Evolutionary conservation across 2,329 filamentous ascomycete genomes (phyloP).

Genomic region (Metarhizium sp.): DNA sequence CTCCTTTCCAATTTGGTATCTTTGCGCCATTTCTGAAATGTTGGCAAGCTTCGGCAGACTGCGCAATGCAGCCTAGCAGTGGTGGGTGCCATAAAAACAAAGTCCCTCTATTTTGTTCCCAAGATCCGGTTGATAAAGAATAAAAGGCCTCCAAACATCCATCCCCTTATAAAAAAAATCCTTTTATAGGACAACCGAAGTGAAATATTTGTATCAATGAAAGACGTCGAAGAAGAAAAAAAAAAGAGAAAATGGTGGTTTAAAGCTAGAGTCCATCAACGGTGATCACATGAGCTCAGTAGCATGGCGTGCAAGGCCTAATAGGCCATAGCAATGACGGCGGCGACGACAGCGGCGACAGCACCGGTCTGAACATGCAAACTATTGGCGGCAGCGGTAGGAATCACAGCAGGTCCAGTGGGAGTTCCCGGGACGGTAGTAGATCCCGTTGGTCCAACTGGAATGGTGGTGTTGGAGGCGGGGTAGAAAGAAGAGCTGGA

Average conservation of each 20-base stretch:
- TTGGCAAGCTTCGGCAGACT: neutral
- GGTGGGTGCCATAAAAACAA: neutral
- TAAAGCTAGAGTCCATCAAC: neutral
- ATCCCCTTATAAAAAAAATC: neutral
- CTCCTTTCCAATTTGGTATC: constrained; percentile 2
- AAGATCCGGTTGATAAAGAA: neutral
- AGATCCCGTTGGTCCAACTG: constrained; percentile 12
- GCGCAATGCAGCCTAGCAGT: neutral
- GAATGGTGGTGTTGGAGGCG: constrained; percentile 15
- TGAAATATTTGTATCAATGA: neutral
- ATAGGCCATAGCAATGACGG: constrained; percentile 28
- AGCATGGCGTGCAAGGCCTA: constrained; percentile 10
- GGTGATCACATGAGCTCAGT: neutral
- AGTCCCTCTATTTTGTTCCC: neutral
- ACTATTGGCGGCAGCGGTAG: constrained; percentile 23
- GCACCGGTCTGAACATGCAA: constrained; percentile 30
- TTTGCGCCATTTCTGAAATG: constrained; percentile 1
- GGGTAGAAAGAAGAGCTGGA: neutral
- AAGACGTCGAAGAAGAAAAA: neutral
- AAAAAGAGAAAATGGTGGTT: neutral
- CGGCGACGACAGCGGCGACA: constrained; percentile 28
- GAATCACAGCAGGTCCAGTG: constrained; percentile 11
- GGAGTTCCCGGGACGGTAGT: constrained; percentile 12
- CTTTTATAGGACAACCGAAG: neutral
- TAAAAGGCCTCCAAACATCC: neutral